Conservation (phyloP, 2,329 filamentous ascomycete species). For the Alternaria novae-zelandiae region DNA sequence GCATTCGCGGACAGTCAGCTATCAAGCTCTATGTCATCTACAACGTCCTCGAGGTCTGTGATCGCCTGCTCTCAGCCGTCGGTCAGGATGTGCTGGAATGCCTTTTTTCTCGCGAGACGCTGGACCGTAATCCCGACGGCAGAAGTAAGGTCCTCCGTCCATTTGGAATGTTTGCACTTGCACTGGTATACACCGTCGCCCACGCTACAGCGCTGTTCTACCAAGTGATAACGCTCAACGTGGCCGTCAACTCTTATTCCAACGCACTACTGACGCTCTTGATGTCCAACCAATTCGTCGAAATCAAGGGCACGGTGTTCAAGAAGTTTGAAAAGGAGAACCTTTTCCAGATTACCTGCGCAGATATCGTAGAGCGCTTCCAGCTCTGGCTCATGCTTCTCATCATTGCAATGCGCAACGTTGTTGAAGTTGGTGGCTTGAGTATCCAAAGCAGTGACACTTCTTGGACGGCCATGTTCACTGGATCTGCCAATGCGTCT, state of each 20-base stretch:
- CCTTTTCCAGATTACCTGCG: slow-evolving; percentile 93
- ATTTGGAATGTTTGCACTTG: slow-evolving; percentile 87
- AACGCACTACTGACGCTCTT: slow-evolving; percentile 92
- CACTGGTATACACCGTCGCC: slow-evolving; percentile 83
- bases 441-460: slow-evolving; percentile 56
- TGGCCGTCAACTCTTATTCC: slow-evolving; percentile 97
- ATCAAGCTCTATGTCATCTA: slow-evolving; percentile 99
- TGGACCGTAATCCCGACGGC: slow-evolving; percentile 85
- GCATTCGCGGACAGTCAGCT: slow-evolving; percentile 91
- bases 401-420: slow-evolving; percentile 94
- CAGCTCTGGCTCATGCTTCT: slow-evolving; percentile 97
- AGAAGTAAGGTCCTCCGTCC: slow-evolving; percentile 90
- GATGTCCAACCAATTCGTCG: slow-evolving; percentile 97
- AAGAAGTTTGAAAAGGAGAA: slow-evolving; percentile 99
- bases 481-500: slow-evolving; percentile 55
- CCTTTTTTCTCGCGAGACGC: slow-evolving; percentile 88
- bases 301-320: slow-evolving; percentile 98
- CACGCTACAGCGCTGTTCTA: slow-evolving; percentile 92
- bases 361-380: slow-evolving; percentile 95
- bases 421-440: slow-evolving; percentile 91
- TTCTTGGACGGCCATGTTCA: slow-evolving; percentile 40
- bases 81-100: slow-evolving; percentile 97
- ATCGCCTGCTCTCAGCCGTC: slow-evolving; percentile 86
- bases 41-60: slow-evolving; percentile 92
- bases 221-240: slow-evolving; percentile 96